Conservation (phyloP, 176 grass and related monocot genomes). For the Miscanthus lutarioriparius region DNA sequence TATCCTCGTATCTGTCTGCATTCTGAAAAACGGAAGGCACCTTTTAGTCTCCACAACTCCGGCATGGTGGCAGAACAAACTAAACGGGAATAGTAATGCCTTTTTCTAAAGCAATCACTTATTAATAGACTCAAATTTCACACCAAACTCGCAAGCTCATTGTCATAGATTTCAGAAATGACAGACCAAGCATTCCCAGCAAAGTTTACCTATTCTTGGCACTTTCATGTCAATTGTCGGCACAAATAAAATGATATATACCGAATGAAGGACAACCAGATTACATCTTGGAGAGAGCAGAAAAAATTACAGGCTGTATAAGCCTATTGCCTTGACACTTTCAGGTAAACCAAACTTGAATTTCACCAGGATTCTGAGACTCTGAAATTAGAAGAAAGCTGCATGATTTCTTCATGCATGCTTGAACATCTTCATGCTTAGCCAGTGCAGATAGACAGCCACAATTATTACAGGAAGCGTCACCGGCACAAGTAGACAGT, state of each 20-base stretch:
- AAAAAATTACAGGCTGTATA: neutral
- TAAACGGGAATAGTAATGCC: neutral
- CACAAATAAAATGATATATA: too few species aligned
- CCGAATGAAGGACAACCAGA: neutral
- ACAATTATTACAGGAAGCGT: constrained; percentile 67
- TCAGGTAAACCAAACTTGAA: neutral
- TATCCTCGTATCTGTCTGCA: neutral
- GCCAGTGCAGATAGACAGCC: constrained; percentile 77
- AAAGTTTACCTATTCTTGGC: neutral
- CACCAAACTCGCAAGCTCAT: neutral
- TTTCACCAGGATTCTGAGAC: neutral
- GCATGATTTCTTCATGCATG: constrained; percentile 60
- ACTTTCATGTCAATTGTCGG: neutral
- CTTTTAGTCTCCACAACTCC: neutral
- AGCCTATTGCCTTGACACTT: neutral
- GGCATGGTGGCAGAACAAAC: neutral
- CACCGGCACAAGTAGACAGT: constrained; percentile 66
- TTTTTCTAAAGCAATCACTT: neutral
- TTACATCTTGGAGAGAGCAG: neutral
- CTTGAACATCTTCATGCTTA: constrained; percentile 92
- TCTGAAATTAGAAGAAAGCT: neutral
- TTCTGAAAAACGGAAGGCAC: neutral
- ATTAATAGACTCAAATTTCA: neutral
- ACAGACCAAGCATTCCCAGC: neutral
- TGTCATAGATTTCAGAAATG: neutral